Percentiles rank a stretch among this genome's conserved stretches.
These are phyloP conservation scores for Pelargonium fulgidum DNA, from an alignment of 441 rosid genomes.

Conservation along the genomic window DNA sequence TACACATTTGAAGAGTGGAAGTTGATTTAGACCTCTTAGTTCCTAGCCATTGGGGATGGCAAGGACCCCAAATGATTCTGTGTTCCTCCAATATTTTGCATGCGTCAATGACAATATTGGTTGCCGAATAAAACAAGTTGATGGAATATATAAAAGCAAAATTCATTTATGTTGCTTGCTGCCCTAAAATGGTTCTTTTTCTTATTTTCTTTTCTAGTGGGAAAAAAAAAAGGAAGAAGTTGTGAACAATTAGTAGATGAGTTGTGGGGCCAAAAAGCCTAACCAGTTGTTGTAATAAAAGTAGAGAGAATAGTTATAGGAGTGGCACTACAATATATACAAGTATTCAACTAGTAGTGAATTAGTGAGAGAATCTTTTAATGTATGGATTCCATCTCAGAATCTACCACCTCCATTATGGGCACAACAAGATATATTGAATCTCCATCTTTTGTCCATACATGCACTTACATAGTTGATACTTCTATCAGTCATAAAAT, in stretches of 20 bases:
- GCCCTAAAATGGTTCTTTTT: neutral
- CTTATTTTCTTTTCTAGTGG: neutral
- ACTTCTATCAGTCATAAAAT: too few relatives aligned
- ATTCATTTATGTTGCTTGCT: neutral
- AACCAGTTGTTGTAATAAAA: neutral
- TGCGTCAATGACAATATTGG: neutral
- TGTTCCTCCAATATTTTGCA: neutral
- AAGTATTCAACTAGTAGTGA: constrained; percentile 4
- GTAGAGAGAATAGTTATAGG: neutral
- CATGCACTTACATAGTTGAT: too few relatives aligned
- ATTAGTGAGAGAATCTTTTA: constrained; percentile 9
- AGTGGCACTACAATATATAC: too few relatives aligned
- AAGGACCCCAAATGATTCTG: neutral
- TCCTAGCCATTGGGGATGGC: neutral
- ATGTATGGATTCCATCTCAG: constrained; percentile 28
- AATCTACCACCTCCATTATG: constrained; percentile 14
- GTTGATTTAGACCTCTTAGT: neutral
- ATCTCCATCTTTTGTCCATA: neutral
- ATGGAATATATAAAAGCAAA: neutral
- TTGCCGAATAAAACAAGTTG: neutral
- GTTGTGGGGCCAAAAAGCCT: too few relatives aligned
- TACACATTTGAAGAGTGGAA: neutral
- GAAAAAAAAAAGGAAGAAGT: neutral
- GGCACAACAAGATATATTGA: neutral
- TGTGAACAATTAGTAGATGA: neutral